These are phyloP conservation scores for Paraphaeosphaeria sporulosa DNA, from an alignment of 2,329 filamentous ascomycete species.

Conservation along the genomic window DNA sequence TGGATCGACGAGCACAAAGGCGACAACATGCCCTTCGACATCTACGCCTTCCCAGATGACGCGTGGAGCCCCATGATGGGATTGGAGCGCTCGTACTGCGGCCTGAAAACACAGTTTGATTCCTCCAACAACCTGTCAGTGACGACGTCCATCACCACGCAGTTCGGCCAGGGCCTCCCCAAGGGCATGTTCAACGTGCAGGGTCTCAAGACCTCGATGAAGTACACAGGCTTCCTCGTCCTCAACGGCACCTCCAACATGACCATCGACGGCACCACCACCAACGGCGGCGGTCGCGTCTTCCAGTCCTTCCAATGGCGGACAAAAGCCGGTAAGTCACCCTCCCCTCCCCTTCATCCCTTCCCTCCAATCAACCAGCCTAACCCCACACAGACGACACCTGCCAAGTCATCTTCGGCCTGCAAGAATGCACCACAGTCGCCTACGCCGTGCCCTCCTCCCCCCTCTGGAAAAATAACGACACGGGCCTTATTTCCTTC, in stretches of 20 bases:
- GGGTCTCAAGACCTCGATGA: conserved; percentile 73
- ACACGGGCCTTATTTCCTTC: conserved; percentile 68
- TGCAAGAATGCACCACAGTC: conserved; percentile 87
- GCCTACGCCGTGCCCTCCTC: conserved; percentile 93
- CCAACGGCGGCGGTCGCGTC: conserved; percentile 78
- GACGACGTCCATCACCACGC: conserved; percentile 72
- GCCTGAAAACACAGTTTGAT: conserved; percentile 71
- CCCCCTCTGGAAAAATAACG: conserved; percentile 66
- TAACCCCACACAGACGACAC: conserved; percentile 67
- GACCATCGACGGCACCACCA: conserved; percentile 51
- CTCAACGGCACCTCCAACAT: conserved; percentile 63
- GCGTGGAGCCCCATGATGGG: conserved; percentile 67
- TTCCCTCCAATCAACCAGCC: conserved; percentile 7
- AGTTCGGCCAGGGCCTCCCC: conserved; percentile 66
- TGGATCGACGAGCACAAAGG: conserved; percentile 62
- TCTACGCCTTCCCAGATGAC: conserved; percentile 76
- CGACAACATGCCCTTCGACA: conserved; percentile 63
- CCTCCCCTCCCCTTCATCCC: not conserved
- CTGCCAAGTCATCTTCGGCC: conserved; percentile 84
- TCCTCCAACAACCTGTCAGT: conserved; percentile 63
- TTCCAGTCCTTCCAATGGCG: conserved; percentile 76
- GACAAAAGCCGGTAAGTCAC: conserved; percentile 74
- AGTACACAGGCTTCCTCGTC: conserved; percentile 77
- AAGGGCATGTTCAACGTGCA: conserved; percentile 90
- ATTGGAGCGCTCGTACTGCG: conserved; percentile 82